A percentile compares a stretch with the other conserved stretches of the same genome.
Evolutionary conservation across 441 rosid species (phyloP).

Genomic region (Adansonia grandidieri): DNA sequence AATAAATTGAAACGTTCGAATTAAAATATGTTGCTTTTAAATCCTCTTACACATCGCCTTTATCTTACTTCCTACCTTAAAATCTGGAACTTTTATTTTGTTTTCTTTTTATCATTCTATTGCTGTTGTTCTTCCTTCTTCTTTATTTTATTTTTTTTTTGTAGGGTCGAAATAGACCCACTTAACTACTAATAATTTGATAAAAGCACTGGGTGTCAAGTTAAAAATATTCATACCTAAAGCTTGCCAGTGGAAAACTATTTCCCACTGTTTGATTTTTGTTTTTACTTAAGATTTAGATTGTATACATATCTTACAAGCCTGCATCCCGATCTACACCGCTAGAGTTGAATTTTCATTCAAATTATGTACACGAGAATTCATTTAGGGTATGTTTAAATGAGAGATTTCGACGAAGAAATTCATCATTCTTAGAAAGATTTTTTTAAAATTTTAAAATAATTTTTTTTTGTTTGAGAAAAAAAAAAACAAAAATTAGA

Average conservation of each 20-base stretch:
- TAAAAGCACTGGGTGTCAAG: neutral
- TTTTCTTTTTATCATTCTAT: neutral
- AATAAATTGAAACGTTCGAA: neutral
- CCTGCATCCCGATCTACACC: neutral
- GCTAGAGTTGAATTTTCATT: neutral
- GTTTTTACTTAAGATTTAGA: neutral
- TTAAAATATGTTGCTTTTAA: neutral
- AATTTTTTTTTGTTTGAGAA: too few relatives aligned
- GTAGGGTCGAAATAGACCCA: neutral
- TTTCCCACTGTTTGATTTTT: neutral
- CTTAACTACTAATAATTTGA: neutral
- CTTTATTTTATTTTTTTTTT: too few relatives aligned
- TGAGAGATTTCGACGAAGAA: too few relatives aligned
- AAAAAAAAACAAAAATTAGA: too few relatives aligned
- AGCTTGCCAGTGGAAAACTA: neutral
- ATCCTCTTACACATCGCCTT: neutral
- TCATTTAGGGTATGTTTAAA: too few relatives aligned
- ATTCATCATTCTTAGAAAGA: too few relatives aligned
- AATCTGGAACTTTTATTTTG: constrained; percentile 13
- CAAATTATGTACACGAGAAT: neutral
- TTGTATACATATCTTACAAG: neutral
- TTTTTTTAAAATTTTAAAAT: too few relatives aligned
- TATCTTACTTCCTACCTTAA: constrained; percentile 13
- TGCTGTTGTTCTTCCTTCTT: neutral
- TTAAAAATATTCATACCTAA: neutral